Evolutionary conservation across 108 stramenopile genomes (phyloP), one percentile per base, ranked within the genome.

Genomic region (Cyclostephanos tholiformis): DNA sequence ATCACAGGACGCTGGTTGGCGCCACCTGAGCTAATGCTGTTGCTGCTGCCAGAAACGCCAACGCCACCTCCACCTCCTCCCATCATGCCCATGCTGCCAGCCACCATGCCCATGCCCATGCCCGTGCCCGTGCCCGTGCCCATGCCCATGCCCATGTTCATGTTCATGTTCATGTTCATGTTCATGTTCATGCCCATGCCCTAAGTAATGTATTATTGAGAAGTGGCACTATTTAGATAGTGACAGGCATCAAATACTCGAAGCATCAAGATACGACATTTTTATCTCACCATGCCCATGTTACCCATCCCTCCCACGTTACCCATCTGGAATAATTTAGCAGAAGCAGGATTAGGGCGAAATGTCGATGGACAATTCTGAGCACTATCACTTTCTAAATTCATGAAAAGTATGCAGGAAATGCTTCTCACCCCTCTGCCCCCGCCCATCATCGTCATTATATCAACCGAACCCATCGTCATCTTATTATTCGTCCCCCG

Each of bases 1-100:
- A 88, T 89, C 23, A 90, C 70, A 17, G 91, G 91, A 35, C 91
- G 83, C 68, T 91, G 91, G 43, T 52, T 58, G 17, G 68, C 43
- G n/a, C 26, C 48, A 12, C 46, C 46, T 19, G 27, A 23, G 66
- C 17, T 12, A 52, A 38, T 16, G 23, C n/a, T 35, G 65, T 66
- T 66, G 64, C 63, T 59, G 23, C 52, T 43, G n/a, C n/a, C n/a
- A n/a, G n/a, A n/a, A 6, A 23, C 13, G 38, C 41, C 52, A 12
- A 53, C 67, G 4, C 20, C 32, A 14, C 55, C 46, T 65, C 53
- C 67, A 23, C 72, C 72, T 56, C 65, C 67, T 26, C 50, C 67
- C 22, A 26, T 58, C 70, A 58, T 65, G 58, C 29, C 16, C 17
- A 41, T 76, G 8, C 41, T n/a, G n/a, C n/a, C n/a, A n/a, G n/a